These are phyloP conservation scores for Monoraphidium neglectum DNA, from an alignment of 139 green algal genomes.

Conservation along the genomic window DNA sequence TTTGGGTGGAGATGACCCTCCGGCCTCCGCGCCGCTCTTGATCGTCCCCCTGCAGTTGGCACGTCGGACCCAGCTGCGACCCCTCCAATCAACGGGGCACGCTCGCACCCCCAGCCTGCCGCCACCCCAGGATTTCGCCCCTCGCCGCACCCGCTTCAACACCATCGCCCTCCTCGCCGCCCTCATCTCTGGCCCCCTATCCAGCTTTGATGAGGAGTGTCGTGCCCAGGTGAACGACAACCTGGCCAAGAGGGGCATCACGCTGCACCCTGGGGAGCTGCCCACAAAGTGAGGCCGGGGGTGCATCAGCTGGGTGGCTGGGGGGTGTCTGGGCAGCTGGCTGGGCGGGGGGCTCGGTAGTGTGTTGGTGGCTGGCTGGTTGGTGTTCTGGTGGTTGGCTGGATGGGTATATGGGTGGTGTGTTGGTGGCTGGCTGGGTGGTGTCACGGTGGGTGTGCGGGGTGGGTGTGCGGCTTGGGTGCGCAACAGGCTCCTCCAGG, in stretches of 20 bases:
- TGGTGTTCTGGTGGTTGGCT: neutral
- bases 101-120: too few species aligned
- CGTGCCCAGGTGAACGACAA: slow-evolving; percentile 60
- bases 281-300: slow-evolving; percentile 31
- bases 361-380: neutral
- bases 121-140: neutral
- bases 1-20: too few species aligned
- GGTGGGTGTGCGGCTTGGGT: too few species aligned
- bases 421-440: neutral
- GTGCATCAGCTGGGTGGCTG: neutral
- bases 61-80: too few species aligned
- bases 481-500: too few species aligned
- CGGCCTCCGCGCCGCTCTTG: too few species aligned
- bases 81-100: too few species aligned
- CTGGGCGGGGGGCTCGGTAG: too few species aligned
- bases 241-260: slow-evolving; percentile 53
- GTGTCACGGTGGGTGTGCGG: neutral
- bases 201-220: slow-evolving; percentile 75
- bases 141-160: neutral
- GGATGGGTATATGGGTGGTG: neutral
- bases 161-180: neutral
- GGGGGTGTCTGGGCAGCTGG: neutral
- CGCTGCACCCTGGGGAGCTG: slow-evolving; percentile 33
- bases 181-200: neutral
- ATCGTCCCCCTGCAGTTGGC: too few species aligned